These are phyloP conservation scores for Diatrype stigma DNA, from an alignment of 2,329 filamentous ascomycete genomes.

Conservation along the genomic window DNA sequence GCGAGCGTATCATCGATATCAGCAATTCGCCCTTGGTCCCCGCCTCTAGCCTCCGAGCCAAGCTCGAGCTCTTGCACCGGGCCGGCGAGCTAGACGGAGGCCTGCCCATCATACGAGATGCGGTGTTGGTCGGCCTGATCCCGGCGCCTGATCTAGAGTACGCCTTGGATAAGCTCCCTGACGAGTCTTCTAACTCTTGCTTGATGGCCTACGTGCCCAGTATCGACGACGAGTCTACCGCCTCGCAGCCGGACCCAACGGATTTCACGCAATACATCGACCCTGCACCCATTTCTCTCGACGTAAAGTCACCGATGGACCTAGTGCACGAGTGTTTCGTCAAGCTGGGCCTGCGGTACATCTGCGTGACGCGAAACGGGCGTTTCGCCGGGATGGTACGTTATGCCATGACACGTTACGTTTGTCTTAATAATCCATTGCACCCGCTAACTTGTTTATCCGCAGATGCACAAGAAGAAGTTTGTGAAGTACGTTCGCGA, in stretches of 20 bases:
- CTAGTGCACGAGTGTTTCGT: constrained; percentile 95
- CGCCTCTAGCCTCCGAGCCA: constrained; percentile 70
- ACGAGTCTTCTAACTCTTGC: constrained; percentile 71
- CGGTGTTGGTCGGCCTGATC: constrained; percentile 81
- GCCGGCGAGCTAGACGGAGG: constrained; percentile 90
- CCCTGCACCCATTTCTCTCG: constrained; percentile 80
- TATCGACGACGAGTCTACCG: constrained; percentile 60
- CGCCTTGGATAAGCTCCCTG: constrained; percentile 76
- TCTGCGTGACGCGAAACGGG: constrained; percentile 83
- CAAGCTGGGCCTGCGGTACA: constrained; percentile 86
- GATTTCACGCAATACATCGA: constrained; percentile 93
- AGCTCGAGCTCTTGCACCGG: constrained; percentile 76
- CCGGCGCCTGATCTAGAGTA: constrained; percentile 92
- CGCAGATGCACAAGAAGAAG: constrained; percentile 83
- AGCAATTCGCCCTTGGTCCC: constrained; percentile 75
- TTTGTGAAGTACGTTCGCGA: constrained; percentile 95
- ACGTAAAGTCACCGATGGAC: constrained; percentile 87
- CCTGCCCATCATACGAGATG: constrained; percentile 76
- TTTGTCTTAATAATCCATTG: too few relatives aligned
- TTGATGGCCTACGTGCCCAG: constrained; percentile 70
- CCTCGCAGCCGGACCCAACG: constrained; percentile 56
- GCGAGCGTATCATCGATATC: constrained; percentile 82
- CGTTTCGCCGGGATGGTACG: constrained; percentile 83
- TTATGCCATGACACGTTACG: constrained; percentile 12
- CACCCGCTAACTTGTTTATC: constrained; percentile 9